phyloP scores from a whole-genome alignment of 768 basidiomycete species.

The Trametes punicea region DNA sequence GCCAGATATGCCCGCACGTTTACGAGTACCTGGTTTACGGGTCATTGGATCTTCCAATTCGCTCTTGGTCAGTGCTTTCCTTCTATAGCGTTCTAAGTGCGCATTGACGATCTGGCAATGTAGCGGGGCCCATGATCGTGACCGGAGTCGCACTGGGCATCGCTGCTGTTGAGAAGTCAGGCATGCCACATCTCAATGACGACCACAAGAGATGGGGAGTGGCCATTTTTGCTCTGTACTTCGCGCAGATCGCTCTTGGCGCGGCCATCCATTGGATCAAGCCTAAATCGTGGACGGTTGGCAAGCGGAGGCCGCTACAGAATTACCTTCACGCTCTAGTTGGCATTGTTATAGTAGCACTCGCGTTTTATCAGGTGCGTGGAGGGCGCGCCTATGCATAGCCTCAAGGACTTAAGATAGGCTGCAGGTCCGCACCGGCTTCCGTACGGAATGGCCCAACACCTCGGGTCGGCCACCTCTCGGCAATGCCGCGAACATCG shows the following conservation, averaged over 20 bases:
- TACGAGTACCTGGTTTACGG: conserved; percentile 39
- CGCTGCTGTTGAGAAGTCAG: conserved; percentile 32
- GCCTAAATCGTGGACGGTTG: conserved; percentile 34
- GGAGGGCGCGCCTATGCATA: background rate
- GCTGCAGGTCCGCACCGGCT: conserved; percentile 45
- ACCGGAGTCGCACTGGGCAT: conserved; percentile 47
- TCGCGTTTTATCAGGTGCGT: conserved; percentile 45
- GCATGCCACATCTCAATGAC: conserved; percentile 36
- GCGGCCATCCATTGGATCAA: conserved; percentile 53
- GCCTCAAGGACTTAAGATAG: conserved; percentile 24
- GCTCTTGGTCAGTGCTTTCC: conserved; percentile 30
- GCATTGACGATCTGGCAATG: background rate
- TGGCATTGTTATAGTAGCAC: conserved; percentile 50
- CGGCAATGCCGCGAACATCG: conserved; percentile 27
- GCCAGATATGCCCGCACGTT: conserved; percentile 54
- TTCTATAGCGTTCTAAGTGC: background rate
- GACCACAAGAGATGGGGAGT: conserved; percentile 52
- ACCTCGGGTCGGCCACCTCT: conserved; percentile 26
- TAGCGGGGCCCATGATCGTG: conserved; percentile 51
- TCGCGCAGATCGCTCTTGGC: conserved; percentile 48
- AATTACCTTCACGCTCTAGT: conserved; percentile 43
- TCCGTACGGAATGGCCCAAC: conserved; percentile 30
- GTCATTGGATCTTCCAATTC: conserved; percentile 49
- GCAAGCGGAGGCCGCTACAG: conserved; percentile 41
- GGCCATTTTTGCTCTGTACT: conserved; percentile 51